A percentile compares a stretch with the other conserved stretches of the same genome.
phyloP scores from a whole-genome alignment of 768 basidiomycete species.

The Leucosporidium yakuticum region DNA sequence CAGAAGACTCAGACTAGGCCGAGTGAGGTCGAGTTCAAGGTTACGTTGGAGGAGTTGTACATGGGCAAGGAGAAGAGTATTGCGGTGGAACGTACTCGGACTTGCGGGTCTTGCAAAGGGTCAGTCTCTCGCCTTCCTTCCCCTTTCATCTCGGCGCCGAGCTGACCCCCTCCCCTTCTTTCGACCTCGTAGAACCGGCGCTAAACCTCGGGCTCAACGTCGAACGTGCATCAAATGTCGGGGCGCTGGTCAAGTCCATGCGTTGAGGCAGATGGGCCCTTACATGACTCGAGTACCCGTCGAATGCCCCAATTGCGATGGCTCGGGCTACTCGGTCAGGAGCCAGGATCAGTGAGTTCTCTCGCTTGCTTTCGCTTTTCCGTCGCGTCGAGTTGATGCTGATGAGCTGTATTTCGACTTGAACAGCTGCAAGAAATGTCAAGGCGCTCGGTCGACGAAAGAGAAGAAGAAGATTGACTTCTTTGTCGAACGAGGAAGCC shows the following conservation, averaged over 20 bases:
- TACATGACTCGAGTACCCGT: conserved; percentile 16
- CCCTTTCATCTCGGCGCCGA: neutral
- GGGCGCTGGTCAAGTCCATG: conserved; percentile 57
- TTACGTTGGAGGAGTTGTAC: conserved; percentile 86
- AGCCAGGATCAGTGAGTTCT: conserved; percentile 71
- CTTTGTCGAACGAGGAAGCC: conserved; percentile 77
- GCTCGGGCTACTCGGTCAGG: conserved; percentile 57
- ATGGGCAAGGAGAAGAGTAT: conserved; percentile 83
- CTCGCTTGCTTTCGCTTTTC: too few species aligned
- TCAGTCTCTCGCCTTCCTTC: conserved; percentile 41
- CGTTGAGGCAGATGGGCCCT: conserved; percentile 8
- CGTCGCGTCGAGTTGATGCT: too few species aligned
- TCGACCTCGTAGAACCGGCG: conserved; percentile 59
- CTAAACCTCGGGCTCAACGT: conserved; percentile 73
- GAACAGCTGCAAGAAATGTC: conserved; percentile 87
- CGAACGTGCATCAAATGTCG: conserved; percentile 73
- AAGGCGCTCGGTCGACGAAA: conserved; percentile 71
- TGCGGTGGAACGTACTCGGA: conserved; percentile 76
- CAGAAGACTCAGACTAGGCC: conserved; percentile 45
- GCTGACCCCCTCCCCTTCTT: neutral
- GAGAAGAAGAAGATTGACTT: conserved; percentile 88
- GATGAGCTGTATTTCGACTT: too few species aligned
- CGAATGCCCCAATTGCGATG: conserved; percentile 64
- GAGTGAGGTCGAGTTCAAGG: conserved; percentile 60
- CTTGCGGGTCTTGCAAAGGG: conserved; percentile 79